Percentiles rank a stretch among this genome's conserved stretches.
Evolutionary conservation across 306 rosid species (phyloP).

Genomic region (Lotus japonicus): DNA sequence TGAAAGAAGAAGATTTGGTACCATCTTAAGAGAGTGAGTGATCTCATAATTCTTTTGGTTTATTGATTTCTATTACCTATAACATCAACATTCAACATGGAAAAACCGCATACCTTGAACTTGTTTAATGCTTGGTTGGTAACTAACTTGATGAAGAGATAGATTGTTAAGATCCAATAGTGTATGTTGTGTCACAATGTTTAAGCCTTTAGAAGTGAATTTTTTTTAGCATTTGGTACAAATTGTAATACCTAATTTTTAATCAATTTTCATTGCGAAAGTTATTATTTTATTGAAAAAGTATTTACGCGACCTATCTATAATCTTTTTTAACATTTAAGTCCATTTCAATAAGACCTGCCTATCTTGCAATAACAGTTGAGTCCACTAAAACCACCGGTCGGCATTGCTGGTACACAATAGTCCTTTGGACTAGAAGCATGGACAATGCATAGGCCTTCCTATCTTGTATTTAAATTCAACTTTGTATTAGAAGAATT

Average conservation of each 20-base stretch:
- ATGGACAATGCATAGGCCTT: too few species aligned
- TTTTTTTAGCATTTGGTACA: background rate
- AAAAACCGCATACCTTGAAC: background rate
- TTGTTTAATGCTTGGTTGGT: background rate
- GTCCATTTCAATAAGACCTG: background rate
- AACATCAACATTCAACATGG: conserved; percentile 3
- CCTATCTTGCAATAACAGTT: too few species aligned
- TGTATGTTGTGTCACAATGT: background rate
- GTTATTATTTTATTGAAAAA: background rate
- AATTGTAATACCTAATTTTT: background rate
- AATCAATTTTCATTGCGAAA: background rate
- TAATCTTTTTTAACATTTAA: background rate
- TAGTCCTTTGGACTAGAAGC: too few species aligned
- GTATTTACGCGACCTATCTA: background rate
- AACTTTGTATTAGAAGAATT: too few species aligned
- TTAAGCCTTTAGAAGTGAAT: background rate
- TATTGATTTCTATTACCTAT: conserved; percentile 1
- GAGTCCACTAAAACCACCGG: too few species aligned
- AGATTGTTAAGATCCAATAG: background rate
- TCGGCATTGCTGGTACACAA: too few species aligned
- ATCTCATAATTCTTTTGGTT: conserved; percentile 1
- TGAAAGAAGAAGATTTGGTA: conserved; percentile 80
- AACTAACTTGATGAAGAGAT: background rate
- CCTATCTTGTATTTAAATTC: too few species aligned
- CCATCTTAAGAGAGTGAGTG: conserved; percentile 77